phyloP scores from a whole-genome alignment of 1,139 yeast species.

The Pichia sp. region DNA sequence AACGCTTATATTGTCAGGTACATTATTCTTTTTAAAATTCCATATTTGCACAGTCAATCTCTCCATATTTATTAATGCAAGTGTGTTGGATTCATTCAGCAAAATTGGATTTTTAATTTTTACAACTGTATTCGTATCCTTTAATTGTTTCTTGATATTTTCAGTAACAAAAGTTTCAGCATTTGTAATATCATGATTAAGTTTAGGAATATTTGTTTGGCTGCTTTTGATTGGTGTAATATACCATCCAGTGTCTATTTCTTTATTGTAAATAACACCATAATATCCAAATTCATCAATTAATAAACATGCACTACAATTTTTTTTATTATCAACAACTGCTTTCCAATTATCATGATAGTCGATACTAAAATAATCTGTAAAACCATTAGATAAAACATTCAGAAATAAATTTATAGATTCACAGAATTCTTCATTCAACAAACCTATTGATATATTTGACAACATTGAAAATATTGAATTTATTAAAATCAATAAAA shows the following conservation, averaged over 20 bases:
- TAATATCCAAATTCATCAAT: slow-evolving; percentile 21
- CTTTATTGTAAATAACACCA: slow-evolving; percentile 15
- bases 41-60: slow-evolving; percentile 21
- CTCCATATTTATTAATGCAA: slow-evolving; percentile 20
- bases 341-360: slow-evolving; percentile 10
- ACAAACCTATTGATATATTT: not conserved
- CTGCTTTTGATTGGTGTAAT: slow-evolving; percentile 15
- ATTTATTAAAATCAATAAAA: slow-evolving; percentile 18
- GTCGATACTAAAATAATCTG: slow-evolving; percentile 4
- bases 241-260: slow-evolving; percentile 11
- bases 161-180: not conserved
- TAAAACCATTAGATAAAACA: slow-evolving; percentile 18
- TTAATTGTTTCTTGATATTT: not conserved
- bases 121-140: slow-evolving; percentile 5
- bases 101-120: slow-evolving; percentile 17
- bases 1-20: slow-evolving; percentile 14
- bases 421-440: slow-evolving; percentile 13
- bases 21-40: slow-evolving; percentile 10
- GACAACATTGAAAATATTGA: slow-evolving; percentile 7
- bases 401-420: slow-evolving; percentile 18
- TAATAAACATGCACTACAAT: slow-evolving; percentile 14
- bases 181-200: slow-evolving; percentile 5
- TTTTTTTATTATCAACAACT: slow-evolving; percentile 1
- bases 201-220: not conserved
- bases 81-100: slow-evolving; percentile 13